Conservation (phyloP, 768 basidiomycete genomes). For the Calocera viscosa region DNA sequence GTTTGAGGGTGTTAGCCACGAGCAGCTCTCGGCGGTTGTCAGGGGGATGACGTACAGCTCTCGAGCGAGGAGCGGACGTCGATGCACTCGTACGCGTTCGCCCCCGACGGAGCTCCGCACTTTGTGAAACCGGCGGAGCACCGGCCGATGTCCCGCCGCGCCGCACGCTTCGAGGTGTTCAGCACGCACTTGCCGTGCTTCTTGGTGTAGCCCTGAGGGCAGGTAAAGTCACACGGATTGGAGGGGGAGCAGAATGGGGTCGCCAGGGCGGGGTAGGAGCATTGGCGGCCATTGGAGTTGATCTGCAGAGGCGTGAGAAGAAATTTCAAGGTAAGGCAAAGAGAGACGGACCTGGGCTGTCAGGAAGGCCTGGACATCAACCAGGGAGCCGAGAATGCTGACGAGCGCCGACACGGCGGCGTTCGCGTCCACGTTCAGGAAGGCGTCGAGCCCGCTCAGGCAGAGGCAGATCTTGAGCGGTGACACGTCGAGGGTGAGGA, state of each 20-base stretch:
- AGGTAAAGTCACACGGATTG: slow-evolving; percentile 9
- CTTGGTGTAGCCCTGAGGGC: neutral
- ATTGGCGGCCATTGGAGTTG: neutral
- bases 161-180: neutral
- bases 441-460: neutral
- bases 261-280: neutral
- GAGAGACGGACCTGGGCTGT: neutral
- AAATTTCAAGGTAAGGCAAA: neutral
- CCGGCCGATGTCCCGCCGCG: neutral
- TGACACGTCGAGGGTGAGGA: slow-evolving; percentile 4
- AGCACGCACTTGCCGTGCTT: neutral
- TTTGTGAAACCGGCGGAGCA: slow-evolving; percentile 4
- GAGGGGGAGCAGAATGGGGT: slow-evolving; percentile 3
- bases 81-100: slow-evolving; percentile 12
- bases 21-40: neutral
- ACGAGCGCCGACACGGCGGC: neutral
- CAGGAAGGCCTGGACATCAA: neutral
- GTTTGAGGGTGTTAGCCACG: neutral
- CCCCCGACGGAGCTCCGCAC: slow-evolving; percentile 8
- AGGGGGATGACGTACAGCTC: slow-evolving; percentile 11
- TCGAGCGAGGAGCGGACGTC: slow-evolving; percentile 12
- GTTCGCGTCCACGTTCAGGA: neutral
- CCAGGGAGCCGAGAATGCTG: neutral
- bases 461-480: slow-evolving; percentile 8
- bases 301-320: neutral